phyloP scores from a whole-genome alignment of 441 rosid genomes.

The Omphalea diandra region DNA sequence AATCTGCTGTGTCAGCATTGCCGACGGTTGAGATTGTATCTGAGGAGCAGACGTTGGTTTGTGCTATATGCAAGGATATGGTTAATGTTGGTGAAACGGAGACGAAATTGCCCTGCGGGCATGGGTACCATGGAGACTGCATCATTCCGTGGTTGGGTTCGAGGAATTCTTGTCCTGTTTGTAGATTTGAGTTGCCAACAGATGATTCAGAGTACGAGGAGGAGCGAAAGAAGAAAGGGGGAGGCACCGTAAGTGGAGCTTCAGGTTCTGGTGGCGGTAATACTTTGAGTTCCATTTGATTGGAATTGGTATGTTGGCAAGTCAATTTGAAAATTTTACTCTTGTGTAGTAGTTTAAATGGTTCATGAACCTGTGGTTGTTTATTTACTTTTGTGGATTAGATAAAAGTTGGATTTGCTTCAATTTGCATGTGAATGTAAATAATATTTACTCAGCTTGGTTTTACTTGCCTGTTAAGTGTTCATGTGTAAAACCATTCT shows the following conservation, averaged over 20 bases:
- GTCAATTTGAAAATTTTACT: not conserved
- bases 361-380: conserved; percentile 23
- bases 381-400: conserved; percentile 24
- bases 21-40: conserved; percentile 37
- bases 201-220: conserved; percentile 75
- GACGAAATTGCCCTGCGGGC: conserved; percentile 68
- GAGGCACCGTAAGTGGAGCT: conserved; percentile 28
- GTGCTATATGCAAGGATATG: conserved; percentile 73
- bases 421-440: conserved; percentile 33
- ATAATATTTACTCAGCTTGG: conserved; percentile 25
- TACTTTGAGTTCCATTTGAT: conserved; percentile 29
- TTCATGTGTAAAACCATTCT: not conserved
- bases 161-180: conserved; percentile 77
- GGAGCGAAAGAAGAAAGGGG: conserved; percentile 44
- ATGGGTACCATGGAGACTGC: conserved; percentile 67
- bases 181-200: conserved; percentile 68
- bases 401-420: conserved; percentile 19
- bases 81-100: conserved; percentile 50
- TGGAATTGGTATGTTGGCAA: conserved; percentile 17
- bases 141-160: conserved; percentile 72
- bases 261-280: conserved; percentile 36
- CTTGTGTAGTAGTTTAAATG: conserved; percentile 9
- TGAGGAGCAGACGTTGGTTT: conserved; percentile 34
- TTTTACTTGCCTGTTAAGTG: conserved; percentile 13
- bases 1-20: conserved; percentile 39